Evolutionary conservation across 129 eudicot genomes (phyloP).

Genomic region (Pittosporum tobira): DNA sequence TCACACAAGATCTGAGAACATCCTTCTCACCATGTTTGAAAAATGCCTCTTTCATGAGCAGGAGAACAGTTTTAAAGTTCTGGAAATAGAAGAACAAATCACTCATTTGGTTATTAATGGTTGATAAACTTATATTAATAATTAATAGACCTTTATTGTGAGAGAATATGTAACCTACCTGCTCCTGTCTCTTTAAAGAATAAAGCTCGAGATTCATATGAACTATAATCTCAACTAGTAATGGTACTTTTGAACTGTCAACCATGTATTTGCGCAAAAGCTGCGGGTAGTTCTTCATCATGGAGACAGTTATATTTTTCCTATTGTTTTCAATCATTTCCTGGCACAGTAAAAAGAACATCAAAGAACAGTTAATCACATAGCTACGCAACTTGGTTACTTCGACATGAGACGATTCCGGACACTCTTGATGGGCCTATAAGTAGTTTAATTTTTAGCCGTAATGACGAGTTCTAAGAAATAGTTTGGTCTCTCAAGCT

Average conservation of each 20-base stretch:
- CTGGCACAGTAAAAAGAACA: slow-evolving; percentile 30
- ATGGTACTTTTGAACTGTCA: slow-evolving; percentile 81
- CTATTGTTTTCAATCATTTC: slow-evolving; percentile 56
- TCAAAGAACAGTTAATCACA: too few species aligned
- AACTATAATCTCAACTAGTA: slow-evolving; percentile 58
- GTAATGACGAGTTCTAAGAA: too few species aligned
- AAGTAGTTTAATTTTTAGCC: too few species aligned
- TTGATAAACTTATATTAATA: neutral
- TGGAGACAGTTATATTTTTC: slow-evolving; percentile 57
- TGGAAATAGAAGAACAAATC: slow-evolving; percentile 15
- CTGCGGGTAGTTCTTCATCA: slow-evolving; percentile 90
- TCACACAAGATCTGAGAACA: slow-evolving; percentile 79
- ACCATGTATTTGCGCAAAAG: slow-evolving; percentile 89
- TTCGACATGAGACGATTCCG: too few species aligned
- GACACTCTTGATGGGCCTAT: too few species aligned
- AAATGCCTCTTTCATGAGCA: slow-evolving; percentile 71
- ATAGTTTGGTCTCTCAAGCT: too few species aligned
- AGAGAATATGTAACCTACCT: slow-evolving; percentile 35
- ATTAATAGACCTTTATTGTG: neutral
- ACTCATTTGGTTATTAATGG: neutral
- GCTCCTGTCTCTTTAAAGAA: slow-evolving; percentile 90
- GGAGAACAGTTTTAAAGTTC: slow-evolving; percentile 66
- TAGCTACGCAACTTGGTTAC: neutral
- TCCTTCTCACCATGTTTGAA: slow-evolving; percentile 98
- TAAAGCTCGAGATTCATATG: slow-evolving; percentile 87